phyloP scores from a whole-genome alignment of 805 yeast genomes.

The Wickerhamomyces sydowiorum region DNA sequence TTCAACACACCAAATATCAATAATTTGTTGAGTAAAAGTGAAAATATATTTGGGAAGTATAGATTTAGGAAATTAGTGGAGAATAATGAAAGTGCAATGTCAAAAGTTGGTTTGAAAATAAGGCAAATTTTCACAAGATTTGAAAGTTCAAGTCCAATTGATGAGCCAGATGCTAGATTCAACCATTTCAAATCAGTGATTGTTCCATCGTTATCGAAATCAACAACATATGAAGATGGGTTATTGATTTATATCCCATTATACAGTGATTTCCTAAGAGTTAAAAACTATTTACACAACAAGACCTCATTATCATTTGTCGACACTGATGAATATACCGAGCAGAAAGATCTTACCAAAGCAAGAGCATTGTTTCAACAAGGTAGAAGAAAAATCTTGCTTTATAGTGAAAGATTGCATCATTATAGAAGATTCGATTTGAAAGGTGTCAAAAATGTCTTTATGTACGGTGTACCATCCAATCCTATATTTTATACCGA shows the following conservation, averaged over 20 bases:
- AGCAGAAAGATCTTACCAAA: constrained; percentile 63
- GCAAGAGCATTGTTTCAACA: constrained; percentile 65
- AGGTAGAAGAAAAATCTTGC: constrained; percentile 56
- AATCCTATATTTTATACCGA: constrained; percentile 84
- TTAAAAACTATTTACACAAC: constrained; percentile 54
- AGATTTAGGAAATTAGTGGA: constrained; percentile 44
- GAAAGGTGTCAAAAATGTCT: constrained; percentile 74
- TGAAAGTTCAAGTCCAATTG: constrained; percentile 44
- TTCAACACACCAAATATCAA: constrained; percentile 79
- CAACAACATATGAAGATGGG: constrained; percentile 63
- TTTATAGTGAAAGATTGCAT: constrained; percentile 94
- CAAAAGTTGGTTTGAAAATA: constrained; percentile 58
- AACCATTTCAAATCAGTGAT: constrained; percentile 69
- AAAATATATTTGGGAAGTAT: constrained; percentile 55
- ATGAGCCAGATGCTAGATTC: constrained; percentile 81
- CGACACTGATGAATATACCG: constrained; percentile 78
- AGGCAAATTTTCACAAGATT: constrained; percentile 71
- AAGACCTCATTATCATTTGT: constrained; percentile 62
- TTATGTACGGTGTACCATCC: constrained; percentile 80
- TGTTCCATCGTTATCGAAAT: constrained; percentile 63
- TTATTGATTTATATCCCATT: constrained; percentile 77
- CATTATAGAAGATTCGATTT: constrained; percentile 84
- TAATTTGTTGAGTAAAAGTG: constrained; percentile 45
- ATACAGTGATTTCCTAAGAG: constrained; percentile 78
- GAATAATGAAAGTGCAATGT: constrained; percentile 49